phyloP scores from a whole-genome alignment of 192 early-diverging fungal species.

The Coemansia sp. region DNA sequence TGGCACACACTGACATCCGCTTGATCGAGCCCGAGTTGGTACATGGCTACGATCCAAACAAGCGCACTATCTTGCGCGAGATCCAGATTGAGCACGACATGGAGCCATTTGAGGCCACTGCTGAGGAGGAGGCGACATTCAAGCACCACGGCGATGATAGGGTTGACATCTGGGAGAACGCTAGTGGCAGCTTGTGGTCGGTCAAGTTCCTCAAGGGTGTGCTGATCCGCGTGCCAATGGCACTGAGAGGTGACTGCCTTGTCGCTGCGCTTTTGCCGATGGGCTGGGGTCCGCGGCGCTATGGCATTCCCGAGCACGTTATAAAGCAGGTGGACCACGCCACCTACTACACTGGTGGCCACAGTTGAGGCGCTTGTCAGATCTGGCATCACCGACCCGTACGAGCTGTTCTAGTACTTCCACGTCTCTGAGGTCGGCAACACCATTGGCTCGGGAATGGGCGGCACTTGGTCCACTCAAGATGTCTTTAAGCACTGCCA shows the following conservation, averaged over 20 bases:
- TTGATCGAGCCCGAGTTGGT: conserved; percentile 79
- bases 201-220: conserved; percentile 86
- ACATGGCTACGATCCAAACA: conserved; percentile 79
- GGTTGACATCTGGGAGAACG: conserved; percentile 56
- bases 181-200: conserved; percentile 65
- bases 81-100: conserved; percentile 82
- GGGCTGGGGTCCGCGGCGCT: conserved; percentile 86
- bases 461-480: conserved; percentile 70
- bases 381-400: conserved; percentile 92
- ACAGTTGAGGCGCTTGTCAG: conserved; percentile 89
- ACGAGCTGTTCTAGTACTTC: conserved; percentile 94
- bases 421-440: conserved; percentile 94
- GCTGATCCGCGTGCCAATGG: conserved; percentile 83
- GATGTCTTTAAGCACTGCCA: conserved; percentile 72
- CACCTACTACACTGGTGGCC: conserved; percentile 83
- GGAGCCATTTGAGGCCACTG: conserved; percentile 78
- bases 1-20: conserved; percentile 61
- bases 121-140: conserved; percentile 86
- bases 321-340: conserved; percentile 83
- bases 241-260: conserved; percentile 73
- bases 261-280: conserved; percentile 92
- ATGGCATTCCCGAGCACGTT: conserved; percentile 89
- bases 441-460: conserved; percentile 83
- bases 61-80: conserved; percentile 82
- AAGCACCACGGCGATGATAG: conserved; percentile 76